Conservation (phyloP, 2,329 filamentous ascomycete species). For the Arthrobotrys entomopaga region DNA sequence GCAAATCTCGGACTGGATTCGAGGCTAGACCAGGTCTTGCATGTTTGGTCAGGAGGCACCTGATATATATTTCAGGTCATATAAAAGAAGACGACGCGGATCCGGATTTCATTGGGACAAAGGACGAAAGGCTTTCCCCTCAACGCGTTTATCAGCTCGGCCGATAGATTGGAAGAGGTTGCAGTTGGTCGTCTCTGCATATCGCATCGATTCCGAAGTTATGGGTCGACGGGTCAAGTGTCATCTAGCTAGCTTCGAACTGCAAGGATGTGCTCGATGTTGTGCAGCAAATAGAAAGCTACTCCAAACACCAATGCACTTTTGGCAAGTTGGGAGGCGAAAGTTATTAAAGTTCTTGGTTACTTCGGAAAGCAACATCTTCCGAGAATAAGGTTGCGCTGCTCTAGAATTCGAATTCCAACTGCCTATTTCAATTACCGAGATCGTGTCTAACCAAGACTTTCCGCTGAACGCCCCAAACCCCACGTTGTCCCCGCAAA, state of each 20-base stretch:
- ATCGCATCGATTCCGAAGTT: conserved; percentile 54
- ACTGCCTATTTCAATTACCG: conserved; percentile 55
- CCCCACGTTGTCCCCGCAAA: conserved; percentile 55
- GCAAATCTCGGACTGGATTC: too few relatives aligned
- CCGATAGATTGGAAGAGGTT: conserved; percentile 30
- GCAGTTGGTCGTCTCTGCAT: conserved; percentile 22
- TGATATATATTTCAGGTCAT: too few relatives aligned
- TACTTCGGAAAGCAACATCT: neutral
- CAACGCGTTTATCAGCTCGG: conserved; percentile 27
- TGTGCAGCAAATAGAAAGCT: neutral
- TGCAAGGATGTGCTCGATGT: conserved; percentile 1
- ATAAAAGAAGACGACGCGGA: too few relatives aligned
- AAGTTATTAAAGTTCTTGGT: too few relatives aligned
- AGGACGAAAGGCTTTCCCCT: conserved; percentile 12
- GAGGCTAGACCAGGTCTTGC: too few relatives aligned
- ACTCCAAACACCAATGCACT: too few relatives aligned
- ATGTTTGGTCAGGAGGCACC: too few relatives aligned
- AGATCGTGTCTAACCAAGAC: conserved; percentile 23
- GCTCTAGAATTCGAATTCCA: conserved; percentile 14
- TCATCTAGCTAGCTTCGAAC: neutral
- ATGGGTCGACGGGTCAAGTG: conserved; percentile 16
- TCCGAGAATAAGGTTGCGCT: conserved; percentile 21
- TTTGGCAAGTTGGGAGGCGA: too few relatives aligned
- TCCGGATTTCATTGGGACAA: too few relatives aligned
- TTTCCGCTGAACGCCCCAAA: conserved; percentile 25